Evolutionary conservation across 2,329 filamentous ascomycete species (phyloP).

Genomic region (Ilyonectria destructans): DNA sequence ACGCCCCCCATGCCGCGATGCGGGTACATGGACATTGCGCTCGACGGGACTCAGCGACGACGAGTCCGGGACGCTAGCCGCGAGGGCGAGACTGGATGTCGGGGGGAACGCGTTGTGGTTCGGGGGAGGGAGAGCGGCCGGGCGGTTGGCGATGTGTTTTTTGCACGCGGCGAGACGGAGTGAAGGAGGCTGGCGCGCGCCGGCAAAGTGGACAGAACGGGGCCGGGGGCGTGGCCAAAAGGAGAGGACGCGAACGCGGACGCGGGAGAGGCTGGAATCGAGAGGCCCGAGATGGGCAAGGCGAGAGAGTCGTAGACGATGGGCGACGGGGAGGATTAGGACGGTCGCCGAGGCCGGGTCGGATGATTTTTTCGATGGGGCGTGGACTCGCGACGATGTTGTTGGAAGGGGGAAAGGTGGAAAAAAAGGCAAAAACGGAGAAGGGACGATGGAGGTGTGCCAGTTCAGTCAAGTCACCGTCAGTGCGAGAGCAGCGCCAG

Average conservation of each 20-base stretch:
- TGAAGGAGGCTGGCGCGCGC: constrained; percentile 41
- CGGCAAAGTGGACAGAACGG: constrained; percentile 35
- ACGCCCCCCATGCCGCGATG: constrained; percentile 87
- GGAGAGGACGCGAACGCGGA: constrained; percentile 45
- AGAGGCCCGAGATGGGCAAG: constrained; percentile 28
- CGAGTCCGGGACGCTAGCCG: constrained; percentile 35
- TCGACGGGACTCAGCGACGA: constrained; percentile 40
- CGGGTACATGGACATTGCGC: constrained; percentile 85
- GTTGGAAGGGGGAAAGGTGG: constrained; percentile 50
- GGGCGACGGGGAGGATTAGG: constrained; percentile 28
- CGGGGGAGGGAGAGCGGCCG: constrained; percentile 14
- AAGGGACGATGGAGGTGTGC: constrained; percentile 47
- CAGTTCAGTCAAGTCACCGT: constrained; percentile 23
- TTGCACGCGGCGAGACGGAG: constrained; percentile 28
- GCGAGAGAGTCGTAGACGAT: constrained; percentile 16
- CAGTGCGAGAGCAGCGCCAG: constrained; percentile 20
- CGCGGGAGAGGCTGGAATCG: constrained; percentile 20
- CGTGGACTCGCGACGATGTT: constrained; percentile 46
- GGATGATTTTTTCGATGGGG: constrained; percentile 39
- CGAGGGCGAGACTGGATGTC: constrained; percentile 24
- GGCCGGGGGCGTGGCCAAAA: constrained; percentile 39
- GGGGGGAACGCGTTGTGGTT: constrained; percentile 18
- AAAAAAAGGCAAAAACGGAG: constrained; percentile 46
- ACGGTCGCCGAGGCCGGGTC: constrained; percentile 25
- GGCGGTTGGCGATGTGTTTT: constrained; percentile 27